These are phyloP conservation scores for Lepiota venenata DNA, from an alignment of 768 basidiomycete species.

Conservation along the genomic window DNA sequence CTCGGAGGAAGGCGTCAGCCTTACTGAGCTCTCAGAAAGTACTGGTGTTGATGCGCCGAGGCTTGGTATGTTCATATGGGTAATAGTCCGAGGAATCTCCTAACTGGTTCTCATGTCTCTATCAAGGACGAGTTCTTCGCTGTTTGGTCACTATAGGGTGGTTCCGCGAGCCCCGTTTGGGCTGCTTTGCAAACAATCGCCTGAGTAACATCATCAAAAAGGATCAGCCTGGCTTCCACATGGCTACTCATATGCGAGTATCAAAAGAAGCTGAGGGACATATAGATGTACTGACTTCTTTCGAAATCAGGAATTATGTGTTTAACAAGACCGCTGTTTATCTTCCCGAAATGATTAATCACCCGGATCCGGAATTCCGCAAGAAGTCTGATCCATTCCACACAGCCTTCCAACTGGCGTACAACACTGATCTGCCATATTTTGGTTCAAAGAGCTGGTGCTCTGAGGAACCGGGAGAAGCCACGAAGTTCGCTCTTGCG, in stretches of 20 bases:
- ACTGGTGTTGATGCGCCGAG: constrained; percentile 31
- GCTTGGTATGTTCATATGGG: constrained; percentile 22
- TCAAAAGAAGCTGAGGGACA: background rate
- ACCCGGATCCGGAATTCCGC: constrained; percentile 30
- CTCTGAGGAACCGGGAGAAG: constrained; percentile 33
- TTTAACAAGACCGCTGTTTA: constrained; percentile 30
- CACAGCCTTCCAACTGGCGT: constrained; percentile 37
- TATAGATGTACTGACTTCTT: background rate
- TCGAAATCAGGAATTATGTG: constrained; percentile 28
- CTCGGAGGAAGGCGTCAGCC: constrained; percentile 30
- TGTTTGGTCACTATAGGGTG: constrained; percentile 33
- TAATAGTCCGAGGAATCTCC: background rate
- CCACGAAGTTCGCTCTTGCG: constrained; percentile 31
- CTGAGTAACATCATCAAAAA: constrained; percentile 33
- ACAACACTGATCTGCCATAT: constrained; percentile 31
- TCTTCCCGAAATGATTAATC: constrained; percentile 32
- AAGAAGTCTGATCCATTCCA: constrained; percentile 32
- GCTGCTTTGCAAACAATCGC: constrained; percentile 35
- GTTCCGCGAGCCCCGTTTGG: constrained; percentile 33
- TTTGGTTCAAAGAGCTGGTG: constrained; percentile 34
- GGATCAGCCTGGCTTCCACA: constrained; percentile 30
- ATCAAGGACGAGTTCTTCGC: constrained; percentile 30
- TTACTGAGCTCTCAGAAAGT: constrained; percentile 29
- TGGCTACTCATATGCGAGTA: constrained; percentile 34
- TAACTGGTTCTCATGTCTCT: background rate